A percentile compares a stretch with the other conserved stretches of the same genome.
These are phyloP conservation scores for Cercospora sp. DNA, from an alignment of 2,329 filamentous ascomycete genomes.

Conservation along the genomic window DNA sequence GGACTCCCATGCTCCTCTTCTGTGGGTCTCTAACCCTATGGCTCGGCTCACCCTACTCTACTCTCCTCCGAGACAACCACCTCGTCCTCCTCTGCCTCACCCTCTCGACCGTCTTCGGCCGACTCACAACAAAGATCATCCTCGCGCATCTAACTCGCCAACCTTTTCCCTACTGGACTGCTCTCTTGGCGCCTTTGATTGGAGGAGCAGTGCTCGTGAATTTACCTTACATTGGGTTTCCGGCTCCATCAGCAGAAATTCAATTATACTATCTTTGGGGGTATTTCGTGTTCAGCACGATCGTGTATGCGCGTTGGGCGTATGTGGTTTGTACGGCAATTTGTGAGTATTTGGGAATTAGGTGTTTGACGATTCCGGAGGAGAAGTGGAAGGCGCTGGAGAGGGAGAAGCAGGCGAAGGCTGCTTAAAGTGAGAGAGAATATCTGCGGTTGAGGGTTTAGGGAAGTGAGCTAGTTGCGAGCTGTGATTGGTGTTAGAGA, in stretches of 20 bases:
- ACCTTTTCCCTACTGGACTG: conserved; percentile 95
- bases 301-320: conserved; percentile 94
- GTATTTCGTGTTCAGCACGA: conserved; percentile 77
- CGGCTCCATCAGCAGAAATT: conserved; percentile 57
- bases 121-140: conserved; percentile 99
- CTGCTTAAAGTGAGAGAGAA: neutral
- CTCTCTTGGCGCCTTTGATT: conserved; percentile 82
- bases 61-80: conserved; percentile 77
- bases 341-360: conserved; percentile 88
- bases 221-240: conserved; percentile 72
- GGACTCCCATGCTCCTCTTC: conserved; percentile 86
- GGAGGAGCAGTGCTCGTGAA: conserved; percentile 82
- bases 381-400: conserved; percentile 39
- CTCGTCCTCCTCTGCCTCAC: conserved; percentile 89
- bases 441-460: no score
- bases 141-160: conserved; percentile 90
- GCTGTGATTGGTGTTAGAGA: neutral
- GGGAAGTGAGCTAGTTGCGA: neutral
- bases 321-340: conserved; percentile 87
- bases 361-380: conserved; percentile 77
- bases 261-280: conserved; percentile 81
- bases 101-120: conserved; percentile 94
- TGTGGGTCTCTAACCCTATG: conserved; percentile 73
- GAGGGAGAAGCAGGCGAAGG: conserved; percentile 23
- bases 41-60: conserved; percentile 87